Evolutionary conservation across 139 green algal species (phyloP), one percentile per base, ranked within the genome.

Genomic region (Yamagishiella unicocca): DNA sequence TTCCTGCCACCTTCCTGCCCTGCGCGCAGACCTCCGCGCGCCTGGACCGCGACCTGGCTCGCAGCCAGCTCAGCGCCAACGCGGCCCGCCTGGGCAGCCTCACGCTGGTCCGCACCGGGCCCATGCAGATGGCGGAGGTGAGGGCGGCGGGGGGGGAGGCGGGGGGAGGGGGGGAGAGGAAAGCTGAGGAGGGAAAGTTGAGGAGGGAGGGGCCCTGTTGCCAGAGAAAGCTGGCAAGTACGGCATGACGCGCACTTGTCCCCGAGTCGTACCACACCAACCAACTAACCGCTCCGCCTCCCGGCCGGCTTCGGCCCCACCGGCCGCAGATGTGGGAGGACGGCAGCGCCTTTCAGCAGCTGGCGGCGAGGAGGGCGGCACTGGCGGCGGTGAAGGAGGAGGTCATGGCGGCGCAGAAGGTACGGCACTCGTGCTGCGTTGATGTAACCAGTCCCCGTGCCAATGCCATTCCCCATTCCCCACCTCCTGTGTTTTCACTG

Each of bases 321-420:
- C 33, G 1, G 24, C 2, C 40, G 76, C 86, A 96, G 87, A 92
- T 97, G 6, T 98, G 96, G 96, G 95, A 98, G 83, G 95, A 98
- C 62, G 96, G 96, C 2, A 70, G 84, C 17, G 95, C 95, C 21
- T 93, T 97, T n/a, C 80, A 85, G 29, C 93, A 96, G 37, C 79
- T 98, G 35, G 58, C 85, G 14, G 25, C 24, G 2, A 89, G 89
- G 40, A 42, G 88, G 83, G 61, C 74, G 10, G 87, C 72, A 4
- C 46, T 98, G 43, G 85, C 89, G 6, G 79, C 93, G 50, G 67
- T 86, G 25, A 90, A 91, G 19, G 93, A 96, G 29, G 90, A 86
- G 74, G 93, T 98, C 12, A 92, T 98, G 73, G 92, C 85, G 37
- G 90, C 92, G 2, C 88, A 95, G 22, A 98, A 98, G 93, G 92